These are phyloP conservation scores for Penicillium aurantiogriseum DNA, from an alignment of 2,329 filamentous ascomycete species.

Conservation along the genomic window DNA sequence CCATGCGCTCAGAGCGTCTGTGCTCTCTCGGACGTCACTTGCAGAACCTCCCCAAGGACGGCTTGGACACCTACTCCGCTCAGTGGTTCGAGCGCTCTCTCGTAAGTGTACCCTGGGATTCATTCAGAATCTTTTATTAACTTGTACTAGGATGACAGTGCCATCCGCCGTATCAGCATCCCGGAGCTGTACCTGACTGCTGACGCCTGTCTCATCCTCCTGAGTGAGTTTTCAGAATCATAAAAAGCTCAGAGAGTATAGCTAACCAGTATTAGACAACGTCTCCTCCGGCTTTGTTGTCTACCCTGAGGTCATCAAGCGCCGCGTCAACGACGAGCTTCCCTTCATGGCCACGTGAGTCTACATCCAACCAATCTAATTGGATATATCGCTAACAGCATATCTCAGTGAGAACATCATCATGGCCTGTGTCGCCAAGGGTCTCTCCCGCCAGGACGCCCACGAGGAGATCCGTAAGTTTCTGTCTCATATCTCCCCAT, in stretches of 20 bases:
- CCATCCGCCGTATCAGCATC: slow-evolving; percentile 59
- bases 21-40: slow-evolving; percentile 59
- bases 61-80: slow-evolving; percentile 64
- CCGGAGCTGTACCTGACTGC: slow-evolving; percentile 67
- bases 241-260: neutral
- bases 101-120: slow-evolving; percentile 19
- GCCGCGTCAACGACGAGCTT: slow-evolving; percentile 69
- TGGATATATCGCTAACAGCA: slow-evolving; percentile 17
- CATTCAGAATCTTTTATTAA: slow-evolving; percentile 8
- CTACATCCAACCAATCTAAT: neutral
- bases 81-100: slow-evolving; percentile 79
- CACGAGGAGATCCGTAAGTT: slow-evolving; percentile 74
- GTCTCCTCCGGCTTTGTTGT: slow-evolving; percentile 69
- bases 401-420: slow-evolving; percentile 55
- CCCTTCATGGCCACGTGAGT: slow-evolving; percentile 78
- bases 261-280: slow-evolving; percentile 54
- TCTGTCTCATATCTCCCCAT: neutral
- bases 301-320: slow-evolving; percentile 70
- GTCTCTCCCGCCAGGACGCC: slow-evolving; percentile 72
- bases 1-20: slow-evolving; percentile 58
- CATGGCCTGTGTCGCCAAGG: slow-evolving; percentile 72
- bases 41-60: slow-evolving; percentile 54
- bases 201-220: slow-evolving; percentile 54
- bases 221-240: slow-evolving; percentile 27
- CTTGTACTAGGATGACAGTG: slow-evolving; percentile 61